Conservation (phyloP, 352 stramenopile genomes). For the Phytophthora chlamydospora region DNA sequence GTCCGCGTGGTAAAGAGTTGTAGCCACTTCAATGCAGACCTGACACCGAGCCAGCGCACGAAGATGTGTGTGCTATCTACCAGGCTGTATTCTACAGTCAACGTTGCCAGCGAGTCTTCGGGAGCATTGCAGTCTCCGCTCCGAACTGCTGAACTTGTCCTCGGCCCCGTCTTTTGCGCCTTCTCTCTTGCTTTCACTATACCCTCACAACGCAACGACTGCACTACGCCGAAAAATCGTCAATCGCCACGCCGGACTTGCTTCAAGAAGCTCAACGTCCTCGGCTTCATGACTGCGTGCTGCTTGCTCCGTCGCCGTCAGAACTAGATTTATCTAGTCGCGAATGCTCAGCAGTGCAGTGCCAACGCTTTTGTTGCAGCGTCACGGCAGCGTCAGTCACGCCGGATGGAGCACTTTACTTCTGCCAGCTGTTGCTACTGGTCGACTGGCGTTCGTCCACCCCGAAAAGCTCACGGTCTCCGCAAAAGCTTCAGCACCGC, state of each 20-base stretch:
- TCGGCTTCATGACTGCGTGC: neutral
- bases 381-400: slow-evolving; percentile 2
- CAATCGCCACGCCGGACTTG: neutral
- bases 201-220: neutral
- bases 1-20: too few relatives aligned
- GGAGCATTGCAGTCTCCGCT: too few relatives aligned
- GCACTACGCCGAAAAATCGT: neutral
- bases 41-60: too few relatives aligned
- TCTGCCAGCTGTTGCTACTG: slow-evolving; percentile 17
- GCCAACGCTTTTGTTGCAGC: slow-evolving; percentile 3
- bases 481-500: slow-evolving; percentile 1
- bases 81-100: too few relatives aligned
- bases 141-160: too few relatives aligned
- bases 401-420: neutral
- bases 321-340: slow-evolving; percentile 1
- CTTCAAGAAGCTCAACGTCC: slow-evolving; percentile 11
- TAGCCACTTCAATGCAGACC: too few relatives aligned
- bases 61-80: too few relatives aligned
- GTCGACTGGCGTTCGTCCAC: slow-evolving; percentile 5
- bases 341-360: slow-evolving; percentile 1
- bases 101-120: too few relatives aligned
- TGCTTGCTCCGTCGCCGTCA: neutral
- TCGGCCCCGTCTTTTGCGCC: too few relatives aligned
- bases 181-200: slow-evolving; percentile 3
- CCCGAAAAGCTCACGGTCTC: slow-evolving; percentile 28